Percentiles rank a stretch among this genome's conserved stretches.
Conservation (phyloP, 441 rosid species). For the Lepidium campestre region DNA sequence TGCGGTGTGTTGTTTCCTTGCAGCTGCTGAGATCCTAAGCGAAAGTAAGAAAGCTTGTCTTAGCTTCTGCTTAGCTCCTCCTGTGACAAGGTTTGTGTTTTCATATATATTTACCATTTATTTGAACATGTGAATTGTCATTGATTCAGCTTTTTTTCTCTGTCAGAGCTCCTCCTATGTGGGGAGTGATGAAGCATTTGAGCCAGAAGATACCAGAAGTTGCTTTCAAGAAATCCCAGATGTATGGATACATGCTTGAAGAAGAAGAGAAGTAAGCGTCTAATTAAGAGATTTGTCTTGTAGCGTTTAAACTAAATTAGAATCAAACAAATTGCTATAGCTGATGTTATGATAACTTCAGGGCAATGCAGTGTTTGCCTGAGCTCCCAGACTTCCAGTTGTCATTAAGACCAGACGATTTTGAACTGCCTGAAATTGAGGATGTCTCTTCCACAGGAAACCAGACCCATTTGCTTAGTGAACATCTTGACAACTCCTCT, state of each 20-base stretch:
- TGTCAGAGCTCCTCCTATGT: slow-evolving; percentile 66
- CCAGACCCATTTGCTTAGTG: slow-evolving; percentile 43
- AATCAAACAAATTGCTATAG: neutral
- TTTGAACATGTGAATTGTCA: neutral
- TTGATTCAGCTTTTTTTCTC: neutral
- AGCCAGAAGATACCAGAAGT: slow-evolving; percentile 85
- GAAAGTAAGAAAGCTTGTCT: slow-evolving; percentile 90
- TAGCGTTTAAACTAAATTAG: neutral
- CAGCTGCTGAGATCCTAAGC: slow-evolving; percentile 63
- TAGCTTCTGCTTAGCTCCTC: slow-evolving; percentile 68
- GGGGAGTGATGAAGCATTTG: slow-evolving; percentile 85
- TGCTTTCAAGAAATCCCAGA: slow-evolving; percentile 72
- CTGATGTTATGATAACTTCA: slow-evolving; percentile 25
- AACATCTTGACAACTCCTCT: slow-evolving; percentile 42
- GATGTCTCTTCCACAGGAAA: slow-evolving; percentile 41
- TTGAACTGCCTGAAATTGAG: slow-evolving; percentile 55
- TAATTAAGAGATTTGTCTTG: neutral
- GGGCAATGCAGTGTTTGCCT: slow-evolving; percentile 70
- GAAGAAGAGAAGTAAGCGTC: slow-evolving; percentile 79
- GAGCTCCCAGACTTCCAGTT: slow-evolving; percentile 81
- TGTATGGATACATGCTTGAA: slow-evolving; percentile 76
- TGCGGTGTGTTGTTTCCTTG: slow-evolving; percentile 82
- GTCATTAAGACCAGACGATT: slow-evolving; percentile 74
- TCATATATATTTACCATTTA: neutral
- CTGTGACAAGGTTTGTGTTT: slow-evolving; percentile 58